Evolutionary conservation across 345 rosid genomes (phyloP).

Genomic region (Pistacia atlantica): DNA sequence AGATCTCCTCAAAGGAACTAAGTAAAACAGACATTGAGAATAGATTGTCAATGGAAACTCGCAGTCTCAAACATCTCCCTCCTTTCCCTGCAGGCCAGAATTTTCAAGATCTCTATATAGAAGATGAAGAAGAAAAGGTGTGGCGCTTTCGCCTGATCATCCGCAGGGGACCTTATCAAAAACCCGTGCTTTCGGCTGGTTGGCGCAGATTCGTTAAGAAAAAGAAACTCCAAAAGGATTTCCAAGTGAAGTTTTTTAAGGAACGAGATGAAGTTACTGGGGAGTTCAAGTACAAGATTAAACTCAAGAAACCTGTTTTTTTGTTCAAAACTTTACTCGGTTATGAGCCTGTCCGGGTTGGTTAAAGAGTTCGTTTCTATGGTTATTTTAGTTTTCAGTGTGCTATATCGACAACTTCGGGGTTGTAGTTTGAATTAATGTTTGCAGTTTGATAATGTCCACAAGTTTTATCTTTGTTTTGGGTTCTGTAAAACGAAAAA

Average conservation of each 20-base stretch:
- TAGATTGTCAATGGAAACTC: background rate
- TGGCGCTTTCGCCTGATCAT: background rate
- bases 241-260: background rate
- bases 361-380: no score
- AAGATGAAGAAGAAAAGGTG: background rate
- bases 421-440: no score
- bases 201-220: background rate
- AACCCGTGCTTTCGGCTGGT: background rate
- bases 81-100: background rate
- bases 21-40: background rate
- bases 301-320: no score
- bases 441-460: no score
- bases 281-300: background rate
- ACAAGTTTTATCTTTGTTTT: no score
- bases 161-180: background rate
- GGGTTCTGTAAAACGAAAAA: no score
- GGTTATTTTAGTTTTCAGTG: no score
- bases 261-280: background rate
- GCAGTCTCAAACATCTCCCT: background rate
- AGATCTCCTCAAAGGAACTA: background rate
- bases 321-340: no score
- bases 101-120: background rate
- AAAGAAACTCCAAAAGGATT: background rate
- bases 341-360: no score
- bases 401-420: no score